Conservation (phyloP, 23 red algal genomes). For the Gracilariopsis chorda region DNA sequence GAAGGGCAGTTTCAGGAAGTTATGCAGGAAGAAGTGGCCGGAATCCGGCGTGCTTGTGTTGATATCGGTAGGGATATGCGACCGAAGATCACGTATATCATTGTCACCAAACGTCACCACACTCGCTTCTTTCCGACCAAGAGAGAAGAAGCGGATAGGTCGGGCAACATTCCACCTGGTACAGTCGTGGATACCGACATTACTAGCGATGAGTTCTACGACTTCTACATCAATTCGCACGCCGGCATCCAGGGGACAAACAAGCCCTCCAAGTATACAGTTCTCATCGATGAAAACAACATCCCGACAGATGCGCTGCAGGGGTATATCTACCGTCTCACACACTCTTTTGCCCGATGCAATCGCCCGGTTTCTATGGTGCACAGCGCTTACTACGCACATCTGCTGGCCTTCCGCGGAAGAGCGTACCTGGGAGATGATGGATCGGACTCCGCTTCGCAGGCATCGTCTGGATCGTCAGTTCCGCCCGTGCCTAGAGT, state of each 20-base stretch:
- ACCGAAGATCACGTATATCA: slow-evolving; percentile 55
- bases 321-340: slow-evolving; percentile 23
- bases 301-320: slow-evolving; percentile 35
- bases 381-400: slow-evolving; percentile 37
- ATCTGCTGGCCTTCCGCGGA: slow-evolving; percentile 47
- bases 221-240: slow-evolving; percentile 63
- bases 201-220: slow-evolving; percentile 15
- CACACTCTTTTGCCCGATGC: slow-evolving; percentile 22
- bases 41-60: neutral
- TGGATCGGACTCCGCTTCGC: slow-evolving; percentile 27
- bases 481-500: slow-evolving; percentile 1
- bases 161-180: slow-evolving; percentile 40
- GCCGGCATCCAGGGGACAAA: slow-evolving; percentile 35
- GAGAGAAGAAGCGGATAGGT: neutral
- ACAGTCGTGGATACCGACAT: slow-evolving; percentile 37
- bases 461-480: neutral
- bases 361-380: slow-evolving; percentile 50
- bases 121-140: slow-evolving; percentile 30
- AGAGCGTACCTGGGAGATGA: slow-evolving; percentile 56
- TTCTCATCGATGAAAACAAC: slow-evolving; percentile 54
- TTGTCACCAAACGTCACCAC: slow-evolving; percentile 57
- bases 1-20: slow-evolving; percentile 65
- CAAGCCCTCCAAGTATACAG: slow-evolving; percentile 45
- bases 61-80: neutral
- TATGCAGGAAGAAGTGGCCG: slow-evolving; percentile 18